phyloP scores from a whole-genome alignment of 192 early-diverging fungal genomes.

The Coemansia sp. region DNA sequence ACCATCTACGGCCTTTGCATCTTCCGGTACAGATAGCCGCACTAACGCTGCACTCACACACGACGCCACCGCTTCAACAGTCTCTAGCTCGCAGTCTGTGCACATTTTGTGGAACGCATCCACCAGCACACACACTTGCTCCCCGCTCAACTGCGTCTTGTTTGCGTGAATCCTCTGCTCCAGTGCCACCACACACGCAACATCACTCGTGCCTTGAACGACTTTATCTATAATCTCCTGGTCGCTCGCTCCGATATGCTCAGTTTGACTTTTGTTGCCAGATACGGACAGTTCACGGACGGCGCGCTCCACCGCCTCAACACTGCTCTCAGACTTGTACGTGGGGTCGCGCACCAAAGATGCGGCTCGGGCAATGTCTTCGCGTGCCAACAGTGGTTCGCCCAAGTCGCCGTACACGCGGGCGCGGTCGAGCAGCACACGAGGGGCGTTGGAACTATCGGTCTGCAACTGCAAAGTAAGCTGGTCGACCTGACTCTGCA shows the following conservation, averaged over 20 bases:
- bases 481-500: conserved; percentile 12
- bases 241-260: not conserved
- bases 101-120: conserved; percentile 23
- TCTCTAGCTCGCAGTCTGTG: not conserved
- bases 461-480: conserved; percentile 36
- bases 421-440: conserved; percentile 32
- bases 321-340: conserved; percentile 10
- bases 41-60: conserved; percentile 9
- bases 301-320: conserved; percentile 37
- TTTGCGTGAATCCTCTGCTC: conserved; percentile 3
- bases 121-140: conserved; percentile 10
- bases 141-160: not conserved
- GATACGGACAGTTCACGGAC: conserved; percentile 23
- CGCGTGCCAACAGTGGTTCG: conserved; percentile 17
- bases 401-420: conserved; percentile 28
- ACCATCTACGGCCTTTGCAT: not conserved
- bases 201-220: not conserved
- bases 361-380: conserved; percentile 38
- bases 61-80: conserved; percentile 7
- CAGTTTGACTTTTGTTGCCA: not conserved
- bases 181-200: not conserved
- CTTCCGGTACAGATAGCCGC: not conserved
- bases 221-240: not conserved
- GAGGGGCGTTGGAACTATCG: conserved; percentile 5
- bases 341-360: conserved; percentile 24